Percentiles rank a stretch among this genome's conserved stretches.
Evolutionary conservation across 106 monocot genomes (phyloP).

Genomic region (Allium sativum): DNA sequence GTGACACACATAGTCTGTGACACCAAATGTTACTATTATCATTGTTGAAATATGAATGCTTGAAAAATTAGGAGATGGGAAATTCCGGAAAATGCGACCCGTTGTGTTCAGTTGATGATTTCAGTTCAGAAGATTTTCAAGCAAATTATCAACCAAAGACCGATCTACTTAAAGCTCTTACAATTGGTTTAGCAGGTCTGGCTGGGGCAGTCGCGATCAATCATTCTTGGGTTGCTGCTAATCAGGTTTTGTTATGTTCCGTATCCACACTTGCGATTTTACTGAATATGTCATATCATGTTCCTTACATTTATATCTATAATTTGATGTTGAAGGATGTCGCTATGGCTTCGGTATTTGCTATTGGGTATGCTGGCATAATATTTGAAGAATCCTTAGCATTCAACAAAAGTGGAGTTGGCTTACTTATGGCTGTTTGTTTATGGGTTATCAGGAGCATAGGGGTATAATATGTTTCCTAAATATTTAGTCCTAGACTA

Average conservation of each 20-base stretch:
- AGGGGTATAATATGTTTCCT: conserved; percentile 32
- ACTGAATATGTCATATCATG: not conserved
- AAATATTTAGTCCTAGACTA: too few species aligned
- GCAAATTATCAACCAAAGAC: conserved; percentile 86
- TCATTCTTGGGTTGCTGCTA: conserved; percentile 95
- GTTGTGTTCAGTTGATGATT: conserved; percentile 85
- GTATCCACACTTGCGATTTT: not conserved
- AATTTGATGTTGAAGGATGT: conserved; percentile 56
- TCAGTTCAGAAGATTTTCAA: conserved; percentile 86
- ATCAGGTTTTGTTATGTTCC: conserved; percentile 53
- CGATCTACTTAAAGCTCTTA: conserved; percentile 76
- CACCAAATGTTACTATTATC: too few species aligned
- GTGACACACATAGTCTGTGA: too few species aligned
- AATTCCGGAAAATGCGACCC: conserved; percentile 77
- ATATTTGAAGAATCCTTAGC: conserved; percentile 97
- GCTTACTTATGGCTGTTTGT: conserved; percentile 86
- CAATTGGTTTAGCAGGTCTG: conserved; percentile 54
- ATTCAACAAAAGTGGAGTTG: conserved; percentile 99
- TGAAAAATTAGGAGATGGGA: conserved; percentile 34
- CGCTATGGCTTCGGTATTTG: conserved; percentile 85
- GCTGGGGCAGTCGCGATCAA: conserved; percentile 83
- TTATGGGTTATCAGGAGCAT: conserved; percentile 97
- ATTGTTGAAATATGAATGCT: not conserved
- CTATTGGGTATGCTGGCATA: conserved; percentile 86
- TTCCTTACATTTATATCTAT: not conserved